Conservation (phyloP, 176 grass and related monocot species). For the Triticum timopheevii region DNA sequence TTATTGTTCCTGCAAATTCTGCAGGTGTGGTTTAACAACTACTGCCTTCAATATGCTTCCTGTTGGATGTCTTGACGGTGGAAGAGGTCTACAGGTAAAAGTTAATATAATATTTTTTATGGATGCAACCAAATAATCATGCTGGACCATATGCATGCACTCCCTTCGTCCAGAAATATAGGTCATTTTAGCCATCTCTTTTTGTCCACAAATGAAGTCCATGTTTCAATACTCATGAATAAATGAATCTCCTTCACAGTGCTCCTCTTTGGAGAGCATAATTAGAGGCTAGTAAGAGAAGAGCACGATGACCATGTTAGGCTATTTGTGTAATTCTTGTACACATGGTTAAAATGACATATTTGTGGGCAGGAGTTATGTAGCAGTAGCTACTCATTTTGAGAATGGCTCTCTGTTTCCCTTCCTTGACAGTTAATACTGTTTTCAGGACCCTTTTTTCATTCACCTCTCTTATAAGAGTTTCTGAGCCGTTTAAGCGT, state of each 20-base stretch:
- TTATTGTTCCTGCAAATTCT: constrained; percentile 32
- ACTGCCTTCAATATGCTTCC: constrained; percentile 99
- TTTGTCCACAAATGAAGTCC: background rate
- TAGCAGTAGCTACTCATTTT: background rate
- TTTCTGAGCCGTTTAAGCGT: background rate
- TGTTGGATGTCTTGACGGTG: constrained; percentile 94
- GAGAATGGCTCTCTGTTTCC: background rate
- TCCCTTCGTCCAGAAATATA: background rate
- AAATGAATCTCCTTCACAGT: background rate
- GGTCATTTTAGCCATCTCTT: background rate
- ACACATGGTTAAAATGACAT: background rate
- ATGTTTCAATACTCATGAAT: background rate
- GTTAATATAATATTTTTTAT: background rate
- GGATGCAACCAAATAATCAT: background rate
- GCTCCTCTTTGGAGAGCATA: background rate
- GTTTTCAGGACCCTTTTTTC: background rate
- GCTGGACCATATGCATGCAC: background rate
- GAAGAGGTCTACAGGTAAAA: constrained; percentile 92
- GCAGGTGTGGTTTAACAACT: constrained; percentile 97
- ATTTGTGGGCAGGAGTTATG: background rate
- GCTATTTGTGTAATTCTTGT: background rate
- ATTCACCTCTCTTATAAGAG: background rate
- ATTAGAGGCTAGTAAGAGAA: background rate
- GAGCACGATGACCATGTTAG: background rate
- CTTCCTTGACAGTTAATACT: constrained; percentile 12